Evolutionary conservation across 805 yeast genomes (phyloP), one percentile per base, ranked within the genome.

Genomic region (Candida nonsorbophila): DNA sequence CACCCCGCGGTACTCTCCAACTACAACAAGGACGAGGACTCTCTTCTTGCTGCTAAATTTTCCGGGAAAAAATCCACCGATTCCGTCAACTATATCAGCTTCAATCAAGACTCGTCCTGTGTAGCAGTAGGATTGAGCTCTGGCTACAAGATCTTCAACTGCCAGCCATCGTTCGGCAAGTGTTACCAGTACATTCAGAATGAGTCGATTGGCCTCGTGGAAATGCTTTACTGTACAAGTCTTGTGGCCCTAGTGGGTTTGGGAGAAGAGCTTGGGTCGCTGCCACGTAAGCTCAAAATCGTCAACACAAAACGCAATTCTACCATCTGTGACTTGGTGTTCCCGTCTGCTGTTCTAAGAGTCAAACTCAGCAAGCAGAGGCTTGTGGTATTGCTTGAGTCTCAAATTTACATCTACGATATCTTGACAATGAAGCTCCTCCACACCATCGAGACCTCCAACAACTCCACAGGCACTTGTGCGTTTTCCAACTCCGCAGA

Each of bases 21-120:
- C 21, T 10, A 9, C 24, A 22, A 9, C 21, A 25, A 11, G 21
- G 10, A 10, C n/a, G n/a, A n/a, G n/a, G n/a, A n/a, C n/a, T n/a
- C n/a, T n/a, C n/a, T n/a, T n/a, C n/a, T n/a, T n/a, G n/a, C n/a
- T n/a, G n/a, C n/a, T n/a, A n/a, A n/a, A n/a, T n/a, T n/a, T n/a
- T n/a, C n/a, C n/a, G n/a, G n/a, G 20, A 36, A 31, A 19, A 38
- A 38, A 17, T 28, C 37, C 6, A 38, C 32, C 12, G 57, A 51
- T 17, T 37, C 42, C 13, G 67, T 64, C 30, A 65, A 64, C 34
- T 63, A 47, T 45, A 59, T 64, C 22, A 55, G 64, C 1, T 87
- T 88, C 71, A 90, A 92, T 58, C 98, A 90, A 67, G 96, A 90
- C 58, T 79, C 79, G 36, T 69, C 69, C 49, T 85, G 96, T 55